These are phyloP conservation scores for Raffaelea ambrosiae DNA, from an alignment of 2,329 filamentous ascomycete genomes.

Conservation along the genomic window DNA sequence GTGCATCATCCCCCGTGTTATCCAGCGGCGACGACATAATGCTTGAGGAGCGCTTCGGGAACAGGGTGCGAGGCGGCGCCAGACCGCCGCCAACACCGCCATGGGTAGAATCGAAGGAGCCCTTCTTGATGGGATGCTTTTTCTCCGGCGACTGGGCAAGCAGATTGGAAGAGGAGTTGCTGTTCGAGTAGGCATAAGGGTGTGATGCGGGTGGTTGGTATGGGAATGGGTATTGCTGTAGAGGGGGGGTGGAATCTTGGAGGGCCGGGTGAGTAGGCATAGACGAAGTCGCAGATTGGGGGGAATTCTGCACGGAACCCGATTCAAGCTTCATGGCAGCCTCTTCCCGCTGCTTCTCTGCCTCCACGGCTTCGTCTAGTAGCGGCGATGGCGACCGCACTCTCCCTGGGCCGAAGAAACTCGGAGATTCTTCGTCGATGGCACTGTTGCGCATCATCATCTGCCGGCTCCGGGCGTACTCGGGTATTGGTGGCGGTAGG, in stretches of 20 bases:
- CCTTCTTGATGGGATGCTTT: slow-evolving; percentile 23
- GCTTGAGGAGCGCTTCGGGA: slow-evolving; percentile 47
- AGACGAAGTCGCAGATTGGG: background rate
- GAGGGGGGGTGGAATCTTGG: background rate
- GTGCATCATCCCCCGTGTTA: slow-evolving; percentile 62
- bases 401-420: slow-evolving; percentile 43
- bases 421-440: slow-evolving; percentile 26
- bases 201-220: slow-evolving; percentile 26
- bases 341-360: slow-evolving; percentile 3
- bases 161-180: slow-evolving; percentile 12
- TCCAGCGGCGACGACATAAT: slow-evolving; percentile 55
- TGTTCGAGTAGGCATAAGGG: slow-evolving; percentile 18
- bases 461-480: slow-evolving; percentile 31
- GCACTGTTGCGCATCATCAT: slow-evolving; percentile 14
- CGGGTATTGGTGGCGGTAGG: slow-evolving; percentile 34
- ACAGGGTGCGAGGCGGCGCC: slow-evolving; percentile 40
- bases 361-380: slow-evolving; percentile 2
- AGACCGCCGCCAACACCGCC: slow-evolving; percentile 25
- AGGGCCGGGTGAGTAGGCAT: background rate
- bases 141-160: slow-evolving; percentile 36
- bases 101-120: slow-evolving; percentile 35
- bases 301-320: background rate
- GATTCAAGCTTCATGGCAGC: background rate
- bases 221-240: slow-evolving; percentile 12
- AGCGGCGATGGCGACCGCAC: slow-evolving; percentile 51